phyloP scores from a whole-genome alignment of 495 filamentous ascomycete genomes.

The Lasiosphaeria ovina region DNA sequence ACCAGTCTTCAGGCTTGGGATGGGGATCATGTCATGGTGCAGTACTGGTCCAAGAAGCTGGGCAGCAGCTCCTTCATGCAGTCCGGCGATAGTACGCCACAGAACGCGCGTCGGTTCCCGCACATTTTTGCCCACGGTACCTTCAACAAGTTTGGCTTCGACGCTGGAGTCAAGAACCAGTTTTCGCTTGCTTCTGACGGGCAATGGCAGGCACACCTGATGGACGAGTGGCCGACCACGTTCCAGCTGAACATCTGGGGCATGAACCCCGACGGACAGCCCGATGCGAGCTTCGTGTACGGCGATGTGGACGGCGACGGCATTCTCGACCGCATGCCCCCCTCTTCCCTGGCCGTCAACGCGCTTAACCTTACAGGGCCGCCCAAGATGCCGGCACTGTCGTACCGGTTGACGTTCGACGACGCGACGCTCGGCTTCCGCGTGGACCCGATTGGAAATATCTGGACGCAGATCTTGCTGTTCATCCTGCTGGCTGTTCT shows the following conservation, averaged over 20 bases:
- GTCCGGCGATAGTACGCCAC: constrained; percentile 52
- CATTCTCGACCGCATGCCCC: constrained; percentile 60
- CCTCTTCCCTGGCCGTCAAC: constrained; percentile 50
- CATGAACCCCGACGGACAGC: constrained; percentile 53
- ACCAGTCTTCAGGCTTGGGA: constrained; percentile 61
- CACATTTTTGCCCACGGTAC: constrained; percentile 64
- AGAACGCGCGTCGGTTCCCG: constrained; percentile 55
- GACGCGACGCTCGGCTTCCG: constrained; percentile 48
- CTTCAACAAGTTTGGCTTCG: constrained; percentile 67
- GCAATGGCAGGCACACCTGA: constrained; percentile 58
- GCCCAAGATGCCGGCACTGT: constrained; percentile 53
- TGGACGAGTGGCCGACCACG: constrained; percentile 61
- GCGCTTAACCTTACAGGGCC: constrained; percentile 57
- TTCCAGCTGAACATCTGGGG: constrained; percentile 61
- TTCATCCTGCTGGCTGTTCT: constrained; percentile 50
- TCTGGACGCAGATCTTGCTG: constrained; percentile 55
- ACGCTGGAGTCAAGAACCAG: constrained; percentile 58
- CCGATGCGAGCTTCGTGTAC: constrained; percentile 56
- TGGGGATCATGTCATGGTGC: constrained; percentile 63
- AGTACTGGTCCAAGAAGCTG: constrained; percentile 63
- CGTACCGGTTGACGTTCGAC: constrained; percentile 58
- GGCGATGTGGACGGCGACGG: constrained; percentile 61
- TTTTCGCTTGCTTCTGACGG: constrained; percentile 44
- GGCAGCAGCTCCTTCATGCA: constrained; percentile 62
- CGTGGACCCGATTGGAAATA: constrained; percentile 55